Evolutionary conservation across 768 basidiomycete genomes (phyloP), one percentile per base, ranked within the genome.

Genomic region (Tylopilus sp.): DNA sequence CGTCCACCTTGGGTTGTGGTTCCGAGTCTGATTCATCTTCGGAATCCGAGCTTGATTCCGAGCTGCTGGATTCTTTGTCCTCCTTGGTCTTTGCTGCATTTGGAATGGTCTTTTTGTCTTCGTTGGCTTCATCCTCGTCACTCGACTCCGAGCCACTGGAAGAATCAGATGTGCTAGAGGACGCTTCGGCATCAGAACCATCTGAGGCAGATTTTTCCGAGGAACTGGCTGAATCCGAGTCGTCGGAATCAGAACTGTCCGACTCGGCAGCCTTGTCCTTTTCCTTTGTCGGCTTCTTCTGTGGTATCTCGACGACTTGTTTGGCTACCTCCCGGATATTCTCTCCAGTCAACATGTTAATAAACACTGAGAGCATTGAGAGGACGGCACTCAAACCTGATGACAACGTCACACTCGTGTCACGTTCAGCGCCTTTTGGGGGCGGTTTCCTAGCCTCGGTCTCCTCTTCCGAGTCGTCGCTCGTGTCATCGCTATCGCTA

Each of bases 371-470:
- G 33, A 40, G 36, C 6, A 19, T 5, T n/a, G 22, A 7, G 30
- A 19, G 11, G 34, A 28, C 34, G 26, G 19, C 5, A 7, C n/a
- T 7, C 60, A 17, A 50, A 68, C 67, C 64, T 54, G 74, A 74
- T 22, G 73, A 71, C 43, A 77, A 58, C 9, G 76, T 79, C 24
- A 47, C 65, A 56, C 76, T 78, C 3, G 75, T 73, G 44, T 72
- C 75, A 45, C 72, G 70, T 21, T 66, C 63, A 4, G 19, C 42
- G 16, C 34, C 24, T 40, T 58, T 63, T 21, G 11, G 29, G 12
- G 54, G 55, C 21, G 17, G 21, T 43, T 48, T 36, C 37, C 54
- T 53, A 46, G 26, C 28, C 25, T n/a, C 26, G 13, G 30, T 22
- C 14, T 7, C 49, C 24, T 52, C 28, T n/a, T 53, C 41, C 29